Base-by-base conservation (phyloP, 2,329 filamentous ascomycete genomes). In the Colletotrichum aenigma region DNA sequence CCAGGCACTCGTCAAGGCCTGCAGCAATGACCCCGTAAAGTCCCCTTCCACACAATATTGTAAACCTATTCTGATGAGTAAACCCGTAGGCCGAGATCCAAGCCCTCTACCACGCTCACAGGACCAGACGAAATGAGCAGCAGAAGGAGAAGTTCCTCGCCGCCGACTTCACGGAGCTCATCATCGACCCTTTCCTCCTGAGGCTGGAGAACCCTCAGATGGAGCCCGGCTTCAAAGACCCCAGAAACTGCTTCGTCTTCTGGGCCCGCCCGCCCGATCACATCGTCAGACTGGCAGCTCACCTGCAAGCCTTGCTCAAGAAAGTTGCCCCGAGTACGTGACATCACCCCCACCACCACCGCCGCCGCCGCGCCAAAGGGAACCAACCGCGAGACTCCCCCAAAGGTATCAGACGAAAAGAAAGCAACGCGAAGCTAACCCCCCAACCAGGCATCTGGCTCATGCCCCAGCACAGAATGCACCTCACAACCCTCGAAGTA, bases 401-500 rank as follows among this genome's bases (percentile, higher is more conserved):
- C 4, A 43, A 48, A 4, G 4, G 43, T 2, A 34, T 61, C 30
- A 61, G 58, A 61, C 58, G 30, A 24, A 7, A 32, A 30, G 7
- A 38, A n/a, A n/a, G 38, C 18, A 6, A 60, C 58, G 7, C 72
- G 58, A 75, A 66, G 52, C 66, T 21, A 52, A 52, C 15, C 7
- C n/a, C 43, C 55, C 48, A 13, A 10, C 56, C 78, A 96, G 95
- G 89, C 78, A 86, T 98, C 30, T 98, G 96, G 96, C 88, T 96
- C 58, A 97, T 98, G 94, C 95, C 96, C 1, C 85, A 89, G 12
- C 88, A 93, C 70, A 90, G 91, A 75, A 93, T 98, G 81, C 96
- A 98, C 84, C 91, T 98, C 85, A 98, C 96, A 0, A 91, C 92
- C 1, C 88, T 98, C 4, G 96, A 98, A 83, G 87, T 98, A 32